phyloP scores from a whole-genome alignment of 441 rosid genomes.

The Capsella rubella region DNA sequence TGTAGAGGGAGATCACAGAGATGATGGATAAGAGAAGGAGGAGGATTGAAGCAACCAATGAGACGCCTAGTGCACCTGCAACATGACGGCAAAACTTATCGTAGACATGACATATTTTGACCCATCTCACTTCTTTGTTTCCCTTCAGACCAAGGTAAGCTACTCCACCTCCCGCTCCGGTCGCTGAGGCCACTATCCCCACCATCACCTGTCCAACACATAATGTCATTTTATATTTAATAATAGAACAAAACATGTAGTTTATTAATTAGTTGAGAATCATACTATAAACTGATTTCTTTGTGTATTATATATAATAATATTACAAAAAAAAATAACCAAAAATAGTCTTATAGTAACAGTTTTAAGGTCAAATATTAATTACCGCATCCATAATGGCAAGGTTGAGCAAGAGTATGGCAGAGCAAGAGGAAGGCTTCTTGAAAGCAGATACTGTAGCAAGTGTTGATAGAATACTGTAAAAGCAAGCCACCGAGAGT shows the following conservation, averaged over 20 bases:
- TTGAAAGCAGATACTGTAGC: slow-evolving; percentile 54
- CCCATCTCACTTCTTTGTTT: slow-evolving; percentile 58
- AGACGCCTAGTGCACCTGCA: slow-evolving; percentile 55
- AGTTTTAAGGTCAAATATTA: background rate
- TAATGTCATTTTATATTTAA: slow-evolving; percentile 2
- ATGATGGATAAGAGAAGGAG: slow-evolving; percentile 66
- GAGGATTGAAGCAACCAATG: slow-evolving; percentile 63
- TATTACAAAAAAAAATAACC: background rate
- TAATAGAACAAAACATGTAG: slow-evolving; percentile 2
- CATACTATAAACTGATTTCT: background rate
- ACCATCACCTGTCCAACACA: slow-evolving; percentile 60
- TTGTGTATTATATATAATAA: background rate
- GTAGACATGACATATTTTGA: slow-evolving; percentile 57
- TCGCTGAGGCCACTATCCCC: slow-evolving; percentile 82
- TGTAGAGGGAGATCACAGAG: slow-evolving; percentile 61
- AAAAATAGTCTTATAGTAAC: background rate
- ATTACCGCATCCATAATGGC: slow-evolving; percentile 72
- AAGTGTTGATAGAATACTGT: slow-evolving; percentile 67
- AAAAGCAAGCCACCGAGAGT: slow-evolving; percentile 68
- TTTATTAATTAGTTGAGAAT: background rate
- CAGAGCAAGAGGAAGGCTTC: slow-evolving; percentile 50
- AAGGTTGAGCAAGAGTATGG: slow-evolving; percentile 57
- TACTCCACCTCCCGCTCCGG: slow-evolving; percentile 76
- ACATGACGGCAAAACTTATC: slow-evolving; percentile 68
- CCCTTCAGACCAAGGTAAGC: slow-evolving; percentile 81